Base-by-base conservation (phyloP, 345 rosid genomes). In the Psidium friedrichsthalianum region DNA sequence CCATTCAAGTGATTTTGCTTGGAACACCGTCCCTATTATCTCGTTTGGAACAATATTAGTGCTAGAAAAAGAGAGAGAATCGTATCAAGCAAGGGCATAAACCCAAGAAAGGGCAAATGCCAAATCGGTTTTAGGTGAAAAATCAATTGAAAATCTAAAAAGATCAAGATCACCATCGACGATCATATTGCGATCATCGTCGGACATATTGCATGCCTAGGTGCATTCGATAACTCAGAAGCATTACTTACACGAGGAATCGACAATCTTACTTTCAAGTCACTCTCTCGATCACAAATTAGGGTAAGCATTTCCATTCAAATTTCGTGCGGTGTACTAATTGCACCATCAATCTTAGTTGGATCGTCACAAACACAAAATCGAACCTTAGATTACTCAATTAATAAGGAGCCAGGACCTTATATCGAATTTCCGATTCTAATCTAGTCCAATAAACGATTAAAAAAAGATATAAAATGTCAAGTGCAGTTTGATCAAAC, bases 301-400 rank as follows among this genome's bases (percentile, higher is more conserved):
- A 18, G 18, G 32, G 2, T 32, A 32, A 32, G 0, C 10, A 0
- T 0, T 16, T 18, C 2, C 0, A 0, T 16, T 0, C 0, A 0
- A 64, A 32, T 8, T 8, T 0, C 0, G 0, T 3, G 0, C 32
- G 1, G 1, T 18, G 1, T 64, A 32, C 2, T 32, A 8, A 32
- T 32, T 10, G 4, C 11, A 0, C 1, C 44, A 4, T 64, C 6
- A 18, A 18, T 64, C 1, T 1, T 36, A 36, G 36, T 36, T 22
- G 21, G 13, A 29, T 15, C 74, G 0, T 29, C 21, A 14, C 36
- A 58, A n/a, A n/a, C 11, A 32, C 6, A 0, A n/a, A 58, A 8
- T 58, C 69, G 6, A 58, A 58, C 74, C 21, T 52, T 4, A 18
- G 13, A 69, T 0, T 32, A 69, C 24, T 36, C 24, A 18, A 69